phyloP scores from a whole-genome alignment of 352 stramenopile genomes.

The Phytophthora megakarya region DNA sequence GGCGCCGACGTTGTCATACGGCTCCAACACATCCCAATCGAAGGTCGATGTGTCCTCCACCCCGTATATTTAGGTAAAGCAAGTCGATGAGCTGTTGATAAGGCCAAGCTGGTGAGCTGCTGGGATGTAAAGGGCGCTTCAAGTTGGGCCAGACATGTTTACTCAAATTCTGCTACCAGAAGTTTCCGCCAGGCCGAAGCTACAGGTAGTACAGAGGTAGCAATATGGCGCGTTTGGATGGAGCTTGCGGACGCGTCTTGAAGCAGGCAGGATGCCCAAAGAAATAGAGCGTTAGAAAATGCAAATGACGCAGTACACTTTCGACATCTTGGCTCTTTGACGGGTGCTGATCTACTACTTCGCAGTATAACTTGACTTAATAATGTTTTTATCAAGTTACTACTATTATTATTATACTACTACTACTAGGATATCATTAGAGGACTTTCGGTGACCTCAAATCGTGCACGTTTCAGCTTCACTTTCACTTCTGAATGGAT shows the following conservation, averaged over 20 bases:
- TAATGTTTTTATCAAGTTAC: too few species aligned
- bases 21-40: slow-evolving; percentile 87
- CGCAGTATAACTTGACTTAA: too few species aligned
- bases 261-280: slow-evolving; percentile 30
- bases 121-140: slow-evolving; percentile 1
- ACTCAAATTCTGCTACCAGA: slow-evolving; percentile 4
- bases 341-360: too few species aligned
- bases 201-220: slow-evolving; percentile 31
- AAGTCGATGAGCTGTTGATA: slow-evolving; percentile 17
- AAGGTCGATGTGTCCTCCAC: slow-evolving; percentile 85
- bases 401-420: too few species aligned
- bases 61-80: slow-evolving; percentile 83
- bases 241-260: slow-evolving; percentile 14
- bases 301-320: slow-evolving; percentile 30
- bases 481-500: slow-evolving; percentile 1
- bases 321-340: too few species aligned
- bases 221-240: slow-evolving; percentile 24
- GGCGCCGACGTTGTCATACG: slow-evolving; percentile 79
- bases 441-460: slow-evolving; percentile 1
- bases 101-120: slow-evolving; percentile 12
- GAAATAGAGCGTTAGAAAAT: slow-evolving; percentile 49
- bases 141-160: slow-evolving; percentile 12
- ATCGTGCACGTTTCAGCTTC: slow-evolving; percentile 4
- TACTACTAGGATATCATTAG: too few species aligned
- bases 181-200: slow-evolving; percentile 21